A percentile compares a stretch with the other conserved stretches of the same genome.
phyloP scores from a whole-genome alignment of 257 asterid genomes.

The Scutellaria baicalensis region DNA sequence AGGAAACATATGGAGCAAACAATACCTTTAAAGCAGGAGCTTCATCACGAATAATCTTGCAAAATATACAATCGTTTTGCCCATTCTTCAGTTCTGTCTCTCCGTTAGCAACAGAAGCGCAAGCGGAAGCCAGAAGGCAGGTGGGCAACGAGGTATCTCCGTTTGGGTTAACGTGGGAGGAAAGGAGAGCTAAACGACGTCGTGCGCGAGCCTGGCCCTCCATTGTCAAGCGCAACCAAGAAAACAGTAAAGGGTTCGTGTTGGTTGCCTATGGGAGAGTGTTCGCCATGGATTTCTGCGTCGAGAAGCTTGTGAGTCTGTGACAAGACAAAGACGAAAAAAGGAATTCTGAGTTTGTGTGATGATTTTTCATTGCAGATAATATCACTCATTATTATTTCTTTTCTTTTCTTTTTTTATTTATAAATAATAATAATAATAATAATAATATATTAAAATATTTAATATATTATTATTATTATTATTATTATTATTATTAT shows the following conservation, averaged over 20 bases:
- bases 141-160: conserved; percentile 21
- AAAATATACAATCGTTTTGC: conserved; percentile 50
- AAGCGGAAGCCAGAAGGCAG: conserved; percentile 21
- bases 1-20: background rate
- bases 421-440: background rate
- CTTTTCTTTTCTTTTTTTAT: background rate
- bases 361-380: background rate
- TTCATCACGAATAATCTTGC: conserved; percentile 64
- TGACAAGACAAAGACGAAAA: background rate
- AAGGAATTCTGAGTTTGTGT: background rate
- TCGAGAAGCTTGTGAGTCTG: conserved; percentile 1
- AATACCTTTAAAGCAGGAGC: conserved; percentile 72
- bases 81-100: conserved; percentile 7
- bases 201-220: conserved; percentile 45
- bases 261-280: conserved; percentile 1
- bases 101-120: conserved; percentile 26
- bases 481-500: no score
- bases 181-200: conserved; percentile 66
- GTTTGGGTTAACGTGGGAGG: conserved; percentile 53
- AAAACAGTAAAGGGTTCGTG: background rate
- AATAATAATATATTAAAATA: background rate
- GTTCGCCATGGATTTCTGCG: conserved; percentile 28
- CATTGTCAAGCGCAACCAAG: conserved; percentile 22
- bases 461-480: no score
- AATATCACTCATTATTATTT: conserved; percentile 3